A percentile compares a stretch with the other conserved stretches of the same genome.
These are phyloP conservation scores for Paecilomyces niveus DNA, from an alignment of 2,329 filamentous ascomycete genomes.

Conservation along the genomic window DNA sequence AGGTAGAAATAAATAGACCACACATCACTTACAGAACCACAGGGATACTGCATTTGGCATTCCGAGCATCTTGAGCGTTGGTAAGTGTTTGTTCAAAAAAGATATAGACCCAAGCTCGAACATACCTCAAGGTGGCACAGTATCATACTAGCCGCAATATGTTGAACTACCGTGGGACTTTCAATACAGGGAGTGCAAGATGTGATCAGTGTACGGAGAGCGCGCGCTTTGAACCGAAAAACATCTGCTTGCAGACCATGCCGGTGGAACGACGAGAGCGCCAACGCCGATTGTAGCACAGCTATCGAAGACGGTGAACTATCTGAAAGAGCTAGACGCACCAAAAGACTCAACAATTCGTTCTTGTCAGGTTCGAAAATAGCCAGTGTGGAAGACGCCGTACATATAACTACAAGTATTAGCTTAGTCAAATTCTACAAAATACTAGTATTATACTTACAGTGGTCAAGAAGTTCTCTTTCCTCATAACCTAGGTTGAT, in stretches of 20 bases:
- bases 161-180: not conserved
- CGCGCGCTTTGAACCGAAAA: constrained; percentile 4
- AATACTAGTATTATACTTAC: not conserved
- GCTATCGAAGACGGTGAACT: constrained; percentile 3
- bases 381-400: too few species aligned
- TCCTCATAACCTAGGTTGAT: constrained; percentile 1
- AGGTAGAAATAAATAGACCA: constrained; percentile 1
- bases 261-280: constrained; percentile 4
- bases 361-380: too few species aligned
- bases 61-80: constrained; percentile 3
- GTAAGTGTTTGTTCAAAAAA: constrained; percentile 1
- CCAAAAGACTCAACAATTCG: too few species aligned
- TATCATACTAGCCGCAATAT: constrained; percentile 5
- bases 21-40: constrained; percentile 4
- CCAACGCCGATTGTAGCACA: constrained; percentile 4
- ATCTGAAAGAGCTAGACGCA: not conserved
- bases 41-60: constrained; percentile 4
- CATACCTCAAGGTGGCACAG: constrained; percentile 4
- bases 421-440: too few species aligned
- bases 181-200: constrained; percentile 3
- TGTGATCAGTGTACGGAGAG: constrained; percentile 4
- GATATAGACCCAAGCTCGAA: not conserved
- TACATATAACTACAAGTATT: too few species aligned
- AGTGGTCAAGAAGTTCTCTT: constrained; percentile 4
- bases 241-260: constrained; percentile 4